Base-by-base conservation (phyloP, 176 grass and related monocot genomes). In the Typha latifolia region DNA sequence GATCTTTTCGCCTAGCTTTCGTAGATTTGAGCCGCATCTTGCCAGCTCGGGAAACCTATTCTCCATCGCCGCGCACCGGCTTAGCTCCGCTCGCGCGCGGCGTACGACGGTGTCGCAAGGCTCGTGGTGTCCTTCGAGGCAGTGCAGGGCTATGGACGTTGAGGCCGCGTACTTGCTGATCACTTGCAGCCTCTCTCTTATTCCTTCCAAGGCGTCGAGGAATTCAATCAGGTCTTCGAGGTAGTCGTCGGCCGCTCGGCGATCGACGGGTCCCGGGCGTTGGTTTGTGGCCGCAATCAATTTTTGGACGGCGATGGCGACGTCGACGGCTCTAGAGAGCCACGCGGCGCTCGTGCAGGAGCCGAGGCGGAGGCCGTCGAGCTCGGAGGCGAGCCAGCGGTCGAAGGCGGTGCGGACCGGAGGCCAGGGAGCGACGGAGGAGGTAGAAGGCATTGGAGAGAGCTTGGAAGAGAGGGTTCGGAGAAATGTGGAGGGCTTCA, bases 361-460 rank as follows among this genome's bases (percentile, higher is more conserved):
- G 7, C 78, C 71, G 11, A 69, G 34, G 13, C 82, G 87, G 71
- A 96, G 87, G 61, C 84, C 82, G 31, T 91, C 77, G 66, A 96
- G 78, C 80, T 91, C 92, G 16, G 85, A 69, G 14, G 80, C 72
- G 23, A 96, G 77, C 87, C 92, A 96, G 29, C 79, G 88, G 85
- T 91, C 92, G 74, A 91, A 89, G 31, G 77, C 74, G 0, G 88
- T 77, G 12, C 85, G 82, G 16, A 86, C 77, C 3, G 88, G 92
- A 4, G 92, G 88, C 92, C 92, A 96, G 0, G 92, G 92, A 0
- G 69, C 65, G 68, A 96, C 80, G 34, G 77, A 75, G 12, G 80
- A 75, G 5, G 78, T 51, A 9, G 70, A 47, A 29, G 78, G 71
- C 0, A 76, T 75, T 8, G 62, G 48, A 1, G 87, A 74, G 26